Percentiles rank a stretch among this genome's conserved stretches.
phyloP scores from a whole-genome alignment of 176 grass and related monocot genomes.

The Rhipidocladum racemiflorum region DNA sequence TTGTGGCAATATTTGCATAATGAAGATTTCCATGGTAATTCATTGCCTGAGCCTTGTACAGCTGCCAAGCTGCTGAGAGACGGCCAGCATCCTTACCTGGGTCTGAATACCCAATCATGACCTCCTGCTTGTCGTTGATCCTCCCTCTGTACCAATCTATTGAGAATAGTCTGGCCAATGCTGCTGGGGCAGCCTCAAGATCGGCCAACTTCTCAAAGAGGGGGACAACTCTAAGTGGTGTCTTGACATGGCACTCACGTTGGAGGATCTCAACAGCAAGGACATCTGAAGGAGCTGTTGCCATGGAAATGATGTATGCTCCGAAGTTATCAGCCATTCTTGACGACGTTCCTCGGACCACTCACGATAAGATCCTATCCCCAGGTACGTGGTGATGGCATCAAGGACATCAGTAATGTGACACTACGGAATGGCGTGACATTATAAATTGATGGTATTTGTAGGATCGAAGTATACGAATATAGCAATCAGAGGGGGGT shows the following conservation, averaged over 20 bases:
- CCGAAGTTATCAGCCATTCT: constrained; percentile 77
- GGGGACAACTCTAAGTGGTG: constrained; percentile 68
- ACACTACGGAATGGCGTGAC: too few species aligned
- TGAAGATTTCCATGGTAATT: background rate
- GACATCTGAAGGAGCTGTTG: constrained; percentile 72
- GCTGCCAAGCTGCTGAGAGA: constrained; percentile 73
- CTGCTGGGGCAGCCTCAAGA: constrained; percentile 68
- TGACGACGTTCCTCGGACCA: constrained; percentile 71
- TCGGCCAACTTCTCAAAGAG: constrained; percentile 77
- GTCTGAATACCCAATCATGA: constrained; percentile 90
- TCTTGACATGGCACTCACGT: constrained; percentile 70
- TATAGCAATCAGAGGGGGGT: too few species aligned
- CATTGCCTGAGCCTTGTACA: constrained; percentile 66
- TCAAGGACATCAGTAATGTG: constrained; percentile 71
- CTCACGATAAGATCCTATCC: constrained; percentile 69
- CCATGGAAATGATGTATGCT: constrained; percentile 81
- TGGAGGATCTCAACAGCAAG: constrained; percentile 76
- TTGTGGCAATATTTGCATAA: background rate
- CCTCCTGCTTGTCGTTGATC: constrained; percentile 75
- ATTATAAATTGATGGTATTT: too few species aligned
- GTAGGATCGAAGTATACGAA: too few species aligned
- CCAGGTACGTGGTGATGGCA: constrained; percentile 62
- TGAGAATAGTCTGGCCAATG: constrained; percentile 61
- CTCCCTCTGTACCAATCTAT: constrained; percentile 64
- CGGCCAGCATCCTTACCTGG: constrained; percentile 82